Evolutionary conservation across 176 grass and related monocot genomes (phyloP).

Genomic region (Aegilops longissima): DNA sequence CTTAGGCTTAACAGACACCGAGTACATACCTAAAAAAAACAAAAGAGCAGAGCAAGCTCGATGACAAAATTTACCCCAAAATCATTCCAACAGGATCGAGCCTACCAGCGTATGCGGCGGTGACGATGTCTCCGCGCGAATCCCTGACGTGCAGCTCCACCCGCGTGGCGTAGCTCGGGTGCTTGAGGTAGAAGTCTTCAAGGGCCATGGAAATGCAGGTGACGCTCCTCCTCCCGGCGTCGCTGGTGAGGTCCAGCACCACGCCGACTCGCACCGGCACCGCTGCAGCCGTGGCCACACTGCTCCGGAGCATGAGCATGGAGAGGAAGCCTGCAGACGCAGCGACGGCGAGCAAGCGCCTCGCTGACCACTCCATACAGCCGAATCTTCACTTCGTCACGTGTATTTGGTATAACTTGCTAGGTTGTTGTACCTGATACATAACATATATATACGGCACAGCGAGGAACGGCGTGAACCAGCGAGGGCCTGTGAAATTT

Average conservation of each 20-base stretch:
- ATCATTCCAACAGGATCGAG: not conserved
- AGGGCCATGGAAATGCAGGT: constrained; percentile 41
- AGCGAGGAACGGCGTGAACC: too few species aligned
- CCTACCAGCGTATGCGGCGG: constrained; percentile 35
- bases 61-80: too few species aligned
- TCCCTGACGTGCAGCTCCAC: constrained; percentile 34
- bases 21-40: too few species aligned
- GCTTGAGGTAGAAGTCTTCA: constrained; percentile 37
- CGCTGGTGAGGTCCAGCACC: constrained; percentile 28
- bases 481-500: too few species aligned
- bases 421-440: too few species aligned
- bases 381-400: not conserved
- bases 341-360: not conserved
- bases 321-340: not conserved
- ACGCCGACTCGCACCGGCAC: constrained; percentile 40
- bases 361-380: not conserved
- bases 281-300: not conserved
- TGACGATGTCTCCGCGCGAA: constrained; percentile 13
- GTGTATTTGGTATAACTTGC: too few species aligned
- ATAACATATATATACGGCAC: too few species aligned
- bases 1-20: too few species aligned
- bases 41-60: too few species aligned
- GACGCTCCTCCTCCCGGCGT: constrained; percentile 25
- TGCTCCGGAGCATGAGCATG: not conserved
- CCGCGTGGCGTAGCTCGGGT: constrained; percentile 2